Percentiles rank a stretch among this genome's conserved stretches.
These are phyloP conservation scores for Serendipita sp. DNA, from an alignment of 768 basidiomycete species.

Conservation along the genomic window DNA sequence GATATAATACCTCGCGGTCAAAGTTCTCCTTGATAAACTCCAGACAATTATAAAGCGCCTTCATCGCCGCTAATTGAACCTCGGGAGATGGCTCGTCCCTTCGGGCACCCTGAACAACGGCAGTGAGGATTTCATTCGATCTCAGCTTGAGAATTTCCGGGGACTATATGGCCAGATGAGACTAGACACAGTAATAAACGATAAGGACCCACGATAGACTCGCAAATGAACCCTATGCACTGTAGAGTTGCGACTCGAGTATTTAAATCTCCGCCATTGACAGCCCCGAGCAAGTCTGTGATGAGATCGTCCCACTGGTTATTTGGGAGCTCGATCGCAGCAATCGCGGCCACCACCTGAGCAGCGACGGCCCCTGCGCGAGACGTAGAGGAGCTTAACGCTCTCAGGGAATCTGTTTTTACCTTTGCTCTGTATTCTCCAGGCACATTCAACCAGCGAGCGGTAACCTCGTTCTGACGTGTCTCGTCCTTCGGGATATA, in stretches of 20 bases:
- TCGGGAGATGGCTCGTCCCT: slow-evolving; percentile 86
- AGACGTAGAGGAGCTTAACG: slow-evolving; percentile 52
- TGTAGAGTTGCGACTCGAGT: slow-evolving; percentile 79
- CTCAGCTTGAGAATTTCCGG: slow-evolving; percentile 78
- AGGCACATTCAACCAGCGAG: slow-evolving; percentile 69
- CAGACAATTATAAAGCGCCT: slow-evolving; percentile 84
- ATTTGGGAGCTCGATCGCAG: slow-evolving; percentile 77
- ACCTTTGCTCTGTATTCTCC: slow-evolving; percentile 56
- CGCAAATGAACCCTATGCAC: slow-evolving; percentile 95
- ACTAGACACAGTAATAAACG: not conserved
- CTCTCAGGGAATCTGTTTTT: slow-evolving; percentile 73
- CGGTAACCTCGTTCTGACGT: slow-evolving; percentile 59
- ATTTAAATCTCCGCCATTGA: slow-evolving; percentile 53
- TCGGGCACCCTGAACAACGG: slow-evolving; percentile 93
- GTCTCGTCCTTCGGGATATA: slow-evolving; percentile 40
- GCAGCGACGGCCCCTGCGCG: slow-evolving; percentile 80
- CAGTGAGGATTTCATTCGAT: slow-evolving; percentile 95
- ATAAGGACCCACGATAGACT: slow-evolving; percentile 62
- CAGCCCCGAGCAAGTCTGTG: slow-evolving; percentile 70
- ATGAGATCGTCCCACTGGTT: slow-evolving; percentile 85
- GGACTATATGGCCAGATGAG: slow-evolving; percentile 37
- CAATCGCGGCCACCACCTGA: slow-evolving; percentile 88
- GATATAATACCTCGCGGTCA: slow-evolving; percentile 67
- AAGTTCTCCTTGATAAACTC: slow-evolving; percentile 98
- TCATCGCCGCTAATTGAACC: slow-evolving; percentile 85